These are phyloP conservation scores for Rhynchosporium secalis DNA, from an alignment of 2,329 filamentous ascomycete genomes.

Conservation along the genomic window DNA sequence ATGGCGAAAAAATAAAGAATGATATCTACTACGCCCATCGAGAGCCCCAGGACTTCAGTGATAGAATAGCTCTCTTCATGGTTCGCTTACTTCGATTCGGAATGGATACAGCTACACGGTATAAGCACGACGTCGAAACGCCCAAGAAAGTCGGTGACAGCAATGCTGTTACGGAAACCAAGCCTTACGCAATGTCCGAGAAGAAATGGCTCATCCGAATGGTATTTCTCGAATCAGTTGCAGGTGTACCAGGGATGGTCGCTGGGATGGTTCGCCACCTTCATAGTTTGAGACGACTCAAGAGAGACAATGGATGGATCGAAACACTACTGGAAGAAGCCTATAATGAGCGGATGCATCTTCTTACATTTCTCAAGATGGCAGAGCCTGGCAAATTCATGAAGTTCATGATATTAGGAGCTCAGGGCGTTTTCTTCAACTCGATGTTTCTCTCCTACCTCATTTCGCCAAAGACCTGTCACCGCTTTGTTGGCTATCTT, in stretches of 20 bases:
- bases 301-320: slow-evolving; percentile 95
- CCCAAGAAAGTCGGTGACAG: slow-evolving; percentile 47
- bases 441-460: slow-evolving; percentile 87
- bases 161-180: slow-evolving; percentile 44
- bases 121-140: slow-evolving; percentile 65
- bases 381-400: slow-evolving; percentile 79
- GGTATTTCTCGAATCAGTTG: slow-evolving; percentile 91
- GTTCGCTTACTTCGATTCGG: slow-evolving; percentile 75
- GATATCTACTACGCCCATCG: slow-evolving; percentile 76
- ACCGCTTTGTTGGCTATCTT: slow-evolving; percentile 94
- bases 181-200: slow-evolving; percentile 72
- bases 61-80: slow-evolving; percentile 75
- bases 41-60: slow-evolving; percentile 68
- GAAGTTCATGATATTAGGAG: slow-evolving; percentile 86
- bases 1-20: slow-evolving; percentile 72
- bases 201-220: slow-evolving; percentile 88
- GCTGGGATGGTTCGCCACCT: slow-evolving; percentile 92
- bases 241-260: slow-evolving; percentile 95
- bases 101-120: slow-evolving; percentile 80
- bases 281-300: slow-evolving; percentile 78
- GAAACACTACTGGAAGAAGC: slow-evolving; percentile 87
- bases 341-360: slow-evolving; percentile 92
- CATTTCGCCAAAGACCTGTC: slow-evolving; percentile 80
- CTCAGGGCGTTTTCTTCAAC: slow-evolving; percentile 97
- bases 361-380: slow-evolving; percentile 91